phyloP scores from a whole-genome alignment of 2,329 filamentous ascomycete species.

The Fusarium sp. region DNA sequence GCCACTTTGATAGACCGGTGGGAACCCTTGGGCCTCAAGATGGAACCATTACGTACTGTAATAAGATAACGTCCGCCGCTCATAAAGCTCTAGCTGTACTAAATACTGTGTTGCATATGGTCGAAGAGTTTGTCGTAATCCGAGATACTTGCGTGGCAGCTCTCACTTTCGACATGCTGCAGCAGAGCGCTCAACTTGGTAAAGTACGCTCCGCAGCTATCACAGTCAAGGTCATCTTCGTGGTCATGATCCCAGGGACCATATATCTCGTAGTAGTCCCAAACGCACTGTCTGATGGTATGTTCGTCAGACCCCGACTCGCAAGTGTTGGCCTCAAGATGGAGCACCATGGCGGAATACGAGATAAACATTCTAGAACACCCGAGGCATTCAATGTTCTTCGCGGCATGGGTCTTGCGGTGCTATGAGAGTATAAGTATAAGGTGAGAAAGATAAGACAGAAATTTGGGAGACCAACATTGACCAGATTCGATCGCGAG shows the following conservation, averaged over 20 bases:
- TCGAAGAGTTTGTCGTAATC: accelerated
- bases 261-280: constrained; percentile 24
- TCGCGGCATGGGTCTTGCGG: constrained; percentile 14
- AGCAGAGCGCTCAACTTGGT: constrained; percentile 29
- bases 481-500: constrained; percentile 16
- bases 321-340: constrained; percentile 38
- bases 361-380: constrained; percentile 27
- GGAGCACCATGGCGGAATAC: constrained; percentile 39
- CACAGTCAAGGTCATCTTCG: constrained; percentile 26
- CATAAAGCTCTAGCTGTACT: background rate
- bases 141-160: constrained; percentile 6
- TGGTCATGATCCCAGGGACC: background rate
- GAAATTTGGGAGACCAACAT: background rate
- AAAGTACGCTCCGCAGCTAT: constrained; percentile 18
- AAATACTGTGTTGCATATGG: accelerated
- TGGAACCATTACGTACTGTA: background rate
- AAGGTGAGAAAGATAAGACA: background rate
- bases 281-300: constrained; percentile 9
- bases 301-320: constrained; percentile 4
- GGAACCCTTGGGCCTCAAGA: background rate
- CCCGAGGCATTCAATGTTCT: constrained; percentile 20
- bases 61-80: background rate
- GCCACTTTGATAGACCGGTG: background rate
- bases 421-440: constrained; percentile 11
- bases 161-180: constrained; percentile 39